Evolutionary conservation across 2,329 filamentous ascomycete species (phyloP).

Genomic region (Purpureocillium takamizusanense): DNA sequence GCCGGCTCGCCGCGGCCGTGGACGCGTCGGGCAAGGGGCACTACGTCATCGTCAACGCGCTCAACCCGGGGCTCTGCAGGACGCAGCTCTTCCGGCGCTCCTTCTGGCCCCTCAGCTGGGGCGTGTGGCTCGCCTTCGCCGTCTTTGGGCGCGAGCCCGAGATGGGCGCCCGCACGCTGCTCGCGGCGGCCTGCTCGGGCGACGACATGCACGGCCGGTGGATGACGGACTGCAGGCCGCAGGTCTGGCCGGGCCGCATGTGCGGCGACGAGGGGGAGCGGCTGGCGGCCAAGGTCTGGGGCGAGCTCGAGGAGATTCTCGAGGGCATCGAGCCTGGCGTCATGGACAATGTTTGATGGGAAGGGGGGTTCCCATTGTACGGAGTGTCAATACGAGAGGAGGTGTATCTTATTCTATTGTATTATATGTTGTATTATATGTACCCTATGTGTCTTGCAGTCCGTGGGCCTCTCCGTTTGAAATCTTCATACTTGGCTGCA

Average conservation of each 20-base stretch:
- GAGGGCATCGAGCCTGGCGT: constrained; percentile 32
- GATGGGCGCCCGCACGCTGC: constrained; percentile 28
- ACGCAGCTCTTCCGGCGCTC: constrained; percentile 27
- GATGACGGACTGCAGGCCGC: constrained; percentile 23
- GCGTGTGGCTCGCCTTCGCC: constrained; percentile 7
- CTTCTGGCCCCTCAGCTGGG: constrained; percentile 15
- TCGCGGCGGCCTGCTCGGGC: constrained; percentile 25
- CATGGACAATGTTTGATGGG: constrained; percentile 21
- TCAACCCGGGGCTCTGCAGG: constrained; percentile 31
- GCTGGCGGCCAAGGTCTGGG: constrained; percentile 27
- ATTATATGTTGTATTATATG: too few relatives aligned
- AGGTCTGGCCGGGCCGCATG: constrained; percentile 13
- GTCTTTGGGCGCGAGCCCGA: constrained; percentile 27
- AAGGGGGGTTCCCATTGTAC: too few relatives aligned
- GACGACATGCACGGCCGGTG: constrained; percentile 31
- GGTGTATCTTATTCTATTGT: too few relatives aligned
- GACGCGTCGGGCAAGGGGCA: constrained; percentile 19
- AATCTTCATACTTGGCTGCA: too few relatives aligned
- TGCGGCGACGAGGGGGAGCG: constrained; percentile 24
- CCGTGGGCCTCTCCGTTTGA: too few relatives aligned
- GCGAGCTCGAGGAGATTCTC: constrained; percentile 31
- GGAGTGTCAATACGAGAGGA: too few relatives aligned
- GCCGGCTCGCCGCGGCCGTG: constrained; percentile 23
- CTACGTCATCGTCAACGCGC: constrained; percentile 24
- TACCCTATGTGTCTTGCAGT: too few relatives aligned